Evolutionary conservation across 1,284 basidiomycete genomes (phyloP), one percentile per base, ranked within the genome.

Genomic region (Cryptococcus sp.): DNA sequence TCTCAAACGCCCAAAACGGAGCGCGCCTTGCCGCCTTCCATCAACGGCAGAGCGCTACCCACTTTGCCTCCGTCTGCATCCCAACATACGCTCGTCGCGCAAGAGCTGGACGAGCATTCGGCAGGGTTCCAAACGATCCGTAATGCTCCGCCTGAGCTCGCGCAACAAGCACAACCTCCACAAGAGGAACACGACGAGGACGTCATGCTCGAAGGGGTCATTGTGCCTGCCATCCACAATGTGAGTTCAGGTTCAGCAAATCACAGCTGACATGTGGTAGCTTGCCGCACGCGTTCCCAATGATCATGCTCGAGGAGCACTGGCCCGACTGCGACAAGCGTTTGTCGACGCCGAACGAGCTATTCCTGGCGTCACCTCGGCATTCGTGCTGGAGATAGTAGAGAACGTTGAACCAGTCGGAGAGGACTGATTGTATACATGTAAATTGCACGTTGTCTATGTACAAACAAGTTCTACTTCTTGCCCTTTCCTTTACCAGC

Each of bases 121-220:
- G 48, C 54, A 4, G 54, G 48, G 35, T 59, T 54, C 45, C 61
- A 55, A 16, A 62, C 61, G 8, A 54, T 59, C 19, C 43, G 61
- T 23, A 54, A 59, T 39, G 50, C 60, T 22, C 30, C 50, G 19
- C 56, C 56, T 16, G 40, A 39, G 45, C 3, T 35, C 40, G 55
- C 80, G 5, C 75, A 77, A 45, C 69, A 79, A 27, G 76, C 82
- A 22, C 23, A 27, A 19, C 42, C 43, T 19, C 76, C 72, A 16
- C 57, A 51, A 5, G 70, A 73, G 38, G 74, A 78, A 20, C 89
- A 90, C 50, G 83, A 90, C 46, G 87, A 89, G 13, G 89, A 91
- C 70, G 89, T 89, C 23, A 95, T 97, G 86, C 81, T 96, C 48
- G 91, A 95, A 70, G 91, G 91, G n/a, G 93, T 97, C 38, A 88